Conservation (phyloP, 2,329 filamentous ascomycete species). For the Aspergillus neoniger region DNA sequence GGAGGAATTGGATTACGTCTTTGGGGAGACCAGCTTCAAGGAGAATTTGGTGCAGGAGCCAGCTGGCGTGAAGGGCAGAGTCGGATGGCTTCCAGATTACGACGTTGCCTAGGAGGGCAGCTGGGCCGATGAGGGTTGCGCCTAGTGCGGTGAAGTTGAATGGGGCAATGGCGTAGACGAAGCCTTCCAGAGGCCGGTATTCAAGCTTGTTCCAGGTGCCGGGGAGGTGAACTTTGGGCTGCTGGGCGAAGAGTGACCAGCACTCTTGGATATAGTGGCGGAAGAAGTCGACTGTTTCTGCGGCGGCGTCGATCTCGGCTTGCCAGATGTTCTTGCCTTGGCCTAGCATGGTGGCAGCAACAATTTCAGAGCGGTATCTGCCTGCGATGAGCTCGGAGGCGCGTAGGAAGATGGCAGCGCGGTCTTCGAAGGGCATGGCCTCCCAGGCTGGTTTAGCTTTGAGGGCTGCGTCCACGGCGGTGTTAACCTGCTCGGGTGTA, state of each 20-base stretch:
- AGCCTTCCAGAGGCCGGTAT: conserved; percentile 88
- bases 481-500: conserved; percentile 71
- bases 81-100: conserved; percentile 95
- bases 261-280: conserved; percentile 89
- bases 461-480: conserved; percentile 80
- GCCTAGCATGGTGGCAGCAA: conserved; percentile 92
- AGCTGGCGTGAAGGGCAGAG: conserved; percentile 80
- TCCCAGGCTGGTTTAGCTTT: conserved; percentile 86
- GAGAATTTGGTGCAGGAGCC: conserved; percentile 84
- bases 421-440: conserved; percentile 79
- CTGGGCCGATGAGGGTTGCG: conserved; percentile 80
- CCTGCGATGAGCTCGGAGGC: conserved; percentile 84
- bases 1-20: conserved; percentile 89
- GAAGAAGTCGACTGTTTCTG: conserved; percentile 88
- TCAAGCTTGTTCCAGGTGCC: conserved; percentile 59
- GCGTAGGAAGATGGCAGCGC: conserved; percentile 91
- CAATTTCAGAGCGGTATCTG: conserved; percentile 94
- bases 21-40: conserved; percentile 84
- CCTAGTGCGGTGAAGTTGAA: conserved; percentile 98
- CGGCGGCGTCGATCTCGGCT: conserved; percentile 94
- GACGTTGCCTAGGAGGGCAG: conserved; percentile 87
- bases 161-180: conserved; percentile 88
- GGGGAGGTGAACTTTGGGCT: conserved; percentile 76
- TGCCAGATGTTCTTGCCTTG: conserved; percentile 99
- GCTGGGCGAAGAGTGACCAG: conserved; percentile 81